These are phyloP conservation scores for Alliaria petiolata DNA, from an alignment of 345 rosid species.

Conservation along the genomic window DNA sequence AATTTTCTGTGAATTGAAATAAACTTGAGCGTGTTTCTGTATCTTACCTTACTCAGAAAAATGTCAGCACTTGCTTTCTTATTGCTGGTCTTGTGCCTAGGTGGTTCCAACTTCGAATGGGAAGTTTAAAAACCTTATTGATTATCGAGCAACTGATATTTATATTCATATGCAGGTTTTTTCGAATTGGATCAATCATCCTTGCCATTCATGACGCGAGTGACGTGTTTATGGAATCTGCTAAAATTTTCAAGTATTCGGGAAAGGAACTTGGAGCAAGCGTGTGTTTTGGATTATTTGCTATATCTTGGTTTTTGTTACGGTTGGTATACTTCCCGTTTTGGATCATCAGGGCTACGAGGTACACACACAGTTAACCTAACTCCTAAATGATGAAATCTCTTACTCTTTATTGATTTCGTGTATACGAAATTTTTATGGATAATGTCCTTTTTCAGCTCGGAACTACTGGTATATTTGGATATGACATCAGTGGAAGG, in stretches of 20 bases:
- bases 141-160: background rate
- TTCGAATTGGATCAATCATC: constrained; percentile 65
- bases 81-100: no score
- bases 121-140: background rate
- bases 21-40: background rate
- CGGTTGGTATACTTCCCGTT: constrained; percentile 85
- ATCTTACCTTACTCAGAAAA: background rate
- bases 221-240: constrained; percentile 80
- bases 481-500: constrained; percentile 38
- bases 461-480: constrained; percentile 37
- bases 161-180: constrained; percentile 44
- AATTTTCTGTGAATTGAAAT: background rate
- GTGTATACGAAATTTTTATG: background rate
- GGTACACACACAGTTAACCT: constrained; percentile 34
- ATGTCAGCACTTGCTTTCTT: background rate
- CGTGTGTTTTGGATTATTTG: constrained; percentile 75
- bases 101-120: background rate
- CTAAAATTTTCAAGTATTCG: constrained; percentile 80
- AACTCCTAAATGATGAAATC: background rate
- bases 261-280: constrained; percentile 80
- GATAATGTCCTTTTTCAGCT: background rate
- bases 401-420: background rate
- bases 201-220: constrained; percentile 85
- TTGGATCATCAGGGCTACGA: constrained; percentile 64
- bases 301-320: constrained; percentile 67